A percentile compares a stretch with the other conserved stretches of the same genome.
Evolutionary conservation across 2,329 filamentous ascomycete species (phyloP).

Genomic region (Nemania serpens): DNA sequence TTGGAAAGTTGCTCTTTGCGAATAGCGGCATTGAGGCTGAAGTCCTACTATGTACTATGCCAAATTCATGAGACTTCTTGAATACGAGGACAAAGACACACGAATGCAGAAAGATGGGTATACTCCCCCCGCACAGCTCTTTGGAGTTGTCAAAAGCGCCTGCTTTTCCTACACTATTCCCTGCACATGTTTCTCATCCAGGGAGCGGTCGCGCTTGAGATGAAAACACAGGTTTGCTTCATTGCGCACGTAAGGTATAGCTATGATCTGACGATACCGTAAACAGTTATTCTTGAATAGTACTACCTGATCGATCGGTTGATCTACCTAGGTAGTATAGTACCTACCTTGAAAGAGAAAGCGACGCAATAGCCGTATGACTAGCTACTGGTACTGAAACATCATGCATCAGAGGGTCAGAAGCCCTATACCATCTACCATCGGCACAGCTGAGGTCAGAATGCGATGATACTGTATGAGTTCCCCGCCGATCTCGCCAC

Average conservation of each 20-base stretch:
- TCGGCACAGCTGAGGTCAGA: no score
- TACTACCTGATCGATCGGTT: no score
- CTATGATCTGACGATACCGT: background rate
- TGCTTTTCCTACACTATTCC: background rate
- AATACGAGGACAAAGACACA: background rate
- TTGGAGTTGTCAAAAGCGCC: no score
- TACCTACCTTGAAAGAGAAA: no score
- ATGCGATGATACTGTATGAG: background rate
- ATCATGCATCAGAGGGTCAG: no score
- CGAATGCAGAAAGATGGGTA: background rate
- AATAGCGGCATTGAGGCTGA: constrained; percentile 6
- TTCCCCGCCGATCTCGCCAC: background rate
- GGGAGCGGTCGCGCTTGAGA: no score
- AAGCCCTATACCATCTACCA: no score
- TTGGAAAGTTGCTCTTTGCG: constrained; percentile 9
- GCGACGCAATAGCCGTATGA: no score
- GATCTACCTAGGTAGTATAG: background rate
- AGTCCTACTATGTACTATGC: background rate
- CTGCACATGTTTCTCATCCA: background rate
- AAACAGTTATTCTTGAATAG: no score
- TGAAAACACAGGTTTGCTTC: background rate
- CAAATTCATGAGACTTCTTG: background rate
- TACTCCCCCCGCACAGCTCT: no score
- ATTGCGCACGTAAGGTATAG: background rate
- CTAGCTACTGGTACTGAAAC: no score